These are phyloP conservation scores for Penicillium bialowiezense DNA, from an alignment of 495 filamentous ascomycete genomes.

Conservation along the genomic window DNA sequence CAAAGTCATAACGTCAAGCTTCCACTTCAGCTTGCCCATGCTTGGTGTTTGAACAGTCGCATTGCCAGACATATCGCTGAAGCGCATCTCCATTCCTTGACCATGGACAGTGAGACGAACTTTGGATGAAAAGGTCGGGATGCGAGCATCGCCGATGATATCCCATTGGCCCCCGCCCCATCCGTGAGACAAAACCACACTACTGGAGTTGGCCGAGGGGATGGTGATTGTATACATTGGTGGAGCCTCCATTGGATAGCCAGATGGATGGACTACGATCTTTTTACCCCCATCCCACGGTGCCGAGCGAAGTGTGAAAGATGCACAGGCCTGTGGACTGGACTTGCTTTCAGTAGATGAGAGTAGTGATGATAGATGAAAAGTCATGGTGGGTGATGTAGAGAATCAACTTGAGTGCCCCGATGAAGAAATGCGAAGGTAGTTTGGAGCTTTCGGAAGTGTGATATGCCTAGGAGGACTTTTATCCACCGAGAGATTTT, in stretches of 20 bases:
- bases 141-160: neutral
- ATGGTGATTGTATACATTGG: constrained; percentile 1
- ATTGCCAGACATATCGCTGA: neutral
- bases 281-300: constrained; percentile 7
- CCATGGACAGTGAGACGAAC: neutral
- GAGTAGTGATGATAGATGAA: neutral
- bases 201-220: neutral
- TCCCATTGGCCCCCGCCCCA: neutral
- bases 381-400: neutral
- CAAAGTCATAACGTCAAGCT: neutral
- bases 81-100: neutral
- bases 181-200: neutral
- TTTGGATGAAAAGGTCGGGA: neutral
- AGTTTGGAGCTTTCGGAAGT: no score
- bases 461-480: no score
- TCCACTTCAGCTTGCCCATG: neutral
- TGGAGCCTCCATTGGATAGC: constrained; percentile 5
- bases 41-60: neutral
- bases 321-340: neutral
- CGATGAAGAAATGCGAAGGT: no score
- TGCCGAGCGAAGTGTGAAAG: constrained; percentile 1
- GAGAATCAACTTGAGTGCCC: no score
- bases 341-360: neutral
- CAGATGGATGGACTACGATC: constrained; percentile 4
- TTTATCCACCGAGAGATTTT: no score